These are phyloP conservation scores for Hemerocallis citrina DNA, from an alignment of 106 monocot species.

Conservation along the genomic window DNA sequence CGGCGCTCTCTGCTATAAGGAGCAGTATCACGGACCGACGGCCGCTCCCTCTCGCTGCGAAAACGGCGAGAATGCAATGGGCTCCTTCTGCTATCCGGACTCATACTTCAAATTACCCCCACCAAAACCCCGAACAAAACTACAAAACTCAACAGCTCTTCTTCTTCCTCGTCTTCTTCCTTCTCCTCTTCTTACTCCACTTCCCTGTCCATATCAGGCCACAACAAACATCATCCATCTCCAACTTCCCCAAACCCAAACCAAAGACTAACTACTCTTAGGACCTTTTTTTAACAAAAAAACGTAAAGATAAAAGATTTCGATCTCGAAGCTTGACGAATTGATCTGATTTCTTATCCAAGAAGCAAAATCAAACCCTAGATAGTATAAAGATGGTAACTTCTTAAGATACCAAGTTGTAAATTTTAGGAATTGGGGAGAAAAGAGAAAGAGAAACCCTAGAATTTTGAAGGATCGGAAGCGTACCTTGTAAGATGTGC, in stretches of 20 bases:
- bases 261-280: not conserved
- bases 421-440: too few relatives aligned
- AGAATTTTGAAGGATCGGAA: too few relatives aligned
- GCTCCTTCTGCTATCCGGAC: constrained; percentile 37
- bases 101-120: constrained; percentile 26
- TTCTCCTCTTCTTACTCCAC: too few relatives aligned
- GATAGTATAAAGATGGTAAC: too few relatives aligned
- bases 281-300: not conserved
- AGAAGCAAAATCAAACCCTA: too few relatives aligned
- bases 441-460: too few relatives aligned
- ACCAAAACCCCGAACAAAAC: too few relatives aligned
- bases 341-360: too few relatives aligned
- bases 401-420: too few relatives aligned
- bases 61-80: constrained; percentile 27
- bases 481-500: too few relatives aligned
- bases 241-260: not conserved
- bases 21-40: constrained; percentile 31
- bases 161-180: not conserved
- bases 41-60: constrained; percentile 34
- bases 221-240: constrained; percentile 5
- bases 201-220: constrained; percentile 11
- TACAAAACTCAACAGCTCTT: constrained; percentile 2
- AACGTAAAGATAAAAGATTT: not conserved
- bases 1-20: constrained; percentile 28
- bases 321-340: too few relatives aligned